Percentiles rank a stretch among this genome's conserved stretches.
Evolutionary conservation across 768 basidiomycete species (phyloP).

Genomic region (Trametes coccinea): DNA sequence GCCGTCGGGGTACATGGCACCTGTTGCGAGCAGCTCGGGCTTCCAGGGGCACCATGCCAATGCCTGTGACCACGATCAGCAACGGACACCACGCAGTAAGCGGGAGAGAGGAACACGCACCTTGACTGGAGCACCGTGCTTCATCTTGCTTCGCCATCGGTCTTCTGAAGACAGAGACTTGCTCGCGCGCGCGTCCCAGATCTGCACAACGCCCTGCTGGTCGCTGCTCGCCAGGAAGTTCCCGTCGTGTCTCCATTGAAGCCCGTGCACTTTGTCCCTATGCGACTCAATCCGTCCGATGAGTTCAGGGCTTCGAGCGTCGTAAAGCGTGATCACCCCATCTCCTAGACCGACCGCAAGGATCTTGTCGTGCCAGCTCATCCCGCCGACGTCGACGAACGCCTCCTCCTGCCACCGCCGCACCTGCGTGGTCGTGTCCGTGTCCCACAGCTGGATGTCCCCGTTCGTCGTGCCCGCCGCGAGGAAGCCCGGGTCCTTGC

Average conservation of each 20-base stretch:
- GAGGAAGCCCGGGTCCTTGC: conserved; percentile 42
- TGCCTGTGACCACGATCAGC: conserved; percentile 42
- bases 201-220: conserved; percentile 40
- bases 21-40: conserved; percentile 62
- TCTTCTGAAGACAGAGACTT: conserved; percentile 34
- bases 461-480: conserved; percentile 56
- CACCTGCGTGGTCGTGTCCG: conserved; percentile 31
- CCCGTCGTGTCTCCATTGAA: conserved; percentile 45
- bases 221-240: conserved; percentile 44
- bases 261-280: conserved; percentile 38
- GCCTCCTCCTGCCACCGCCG: conserved; percentile 29
- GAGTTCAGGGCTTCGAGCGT: conserved; percentile 35
- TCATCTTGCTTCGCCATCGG: conserved; percentile 41
- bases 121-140: conserved; percentile 47
- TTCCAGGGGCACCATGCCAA: conserved; percentile 80
- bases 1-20: conserved; percentile 64
- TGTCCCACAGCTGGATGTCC: conserved; percentile 56
- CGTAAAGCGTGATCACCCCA: conserved; percentile 41
- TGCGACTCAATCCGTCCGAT: conserved; percentile 34
- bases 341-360: conserved; percentile 42
- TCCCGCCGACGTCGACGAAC: conserved; percentile 36
- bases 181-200: conserved; percentile 45
- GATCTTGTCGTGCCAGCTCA: conserved; percentile 41
- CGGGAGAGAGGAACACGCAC: conserved; percentile 25
- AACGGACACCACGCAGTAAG: not conserved